Evolutionary conservation across 192 early-diverging fungal genomes (phyloP).

Genomic region (Phycomyces blakesleeanus): DNA sequence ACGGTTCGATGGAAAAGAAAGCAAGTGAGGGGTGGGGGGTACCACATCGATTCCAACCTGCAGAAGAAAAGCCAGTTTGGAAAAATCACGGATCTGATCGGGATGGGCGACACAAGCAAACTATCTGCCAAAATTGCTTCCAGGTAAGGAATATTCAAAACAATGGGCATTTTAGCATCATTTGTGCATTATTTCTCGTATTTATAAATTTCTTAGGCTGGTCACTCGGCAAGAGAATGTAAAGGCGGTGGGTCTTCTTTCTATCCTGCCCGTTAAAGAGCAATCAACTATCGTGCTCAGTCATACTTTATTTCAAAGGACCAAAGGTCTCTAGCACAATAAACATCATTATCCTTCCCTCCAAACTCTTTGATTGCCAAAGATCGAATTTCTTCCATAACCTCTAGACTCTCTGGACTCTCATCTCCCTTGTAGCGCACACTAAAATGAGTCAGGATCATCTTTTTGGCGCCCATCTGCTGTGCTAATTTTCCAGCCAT

Average conservation of each 20-base stretch:
- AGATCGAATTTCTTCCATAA: conserved; percentile 53
- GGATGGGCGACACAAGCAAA: conserved; percentile 7
- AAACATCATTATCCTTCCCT: conserved; percentile 28
- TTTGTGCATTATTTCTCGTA: neutral
- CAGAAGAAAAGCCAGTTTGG: neutral
- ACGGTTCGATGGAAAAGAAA: too few relatives aligned
- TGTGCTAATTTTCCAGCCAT: conserved; percentile 50
- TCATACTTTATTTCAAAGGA: conserved; percentile 22
- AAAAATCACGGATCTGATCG: conserved; percentile 14
- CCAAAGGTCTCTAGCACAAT: conserved; percentile 38
- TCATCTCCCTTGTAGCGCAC: conserved; percentile 49
- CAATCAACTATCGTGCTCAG: neutral
- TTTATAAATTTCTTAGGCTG: conserved; percentile 7
- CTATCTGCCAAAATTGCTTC: conserved; percentile 16
- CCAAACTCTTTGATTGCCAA: conserved; percentile 43
- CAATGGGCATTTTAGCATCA: too few relatives aligned
- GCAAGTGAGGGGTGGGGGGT: neutral
- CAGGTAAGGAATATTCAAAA: conserved; percentile 3
- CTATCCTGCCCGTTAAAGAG: neutral
- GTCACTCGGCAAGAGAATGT: conserved; percentile 25
- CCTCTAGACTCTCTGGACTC: conserved; percentile 26
- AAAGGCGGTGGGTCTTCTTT: neutral
- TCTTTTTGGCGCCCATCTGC: conserved; percentile 27
- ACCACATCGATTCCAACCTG: neutral
- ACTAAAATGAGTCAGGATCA: conserved; percentile 58